A percentile compares a stretch with the other conserved stretches of the same genome.
These are phyloP conservation scores for Parsonsia alboflavescens DNA, from an alignment of 257 asterid genomes.

Conservation along the genomic window DNA sequence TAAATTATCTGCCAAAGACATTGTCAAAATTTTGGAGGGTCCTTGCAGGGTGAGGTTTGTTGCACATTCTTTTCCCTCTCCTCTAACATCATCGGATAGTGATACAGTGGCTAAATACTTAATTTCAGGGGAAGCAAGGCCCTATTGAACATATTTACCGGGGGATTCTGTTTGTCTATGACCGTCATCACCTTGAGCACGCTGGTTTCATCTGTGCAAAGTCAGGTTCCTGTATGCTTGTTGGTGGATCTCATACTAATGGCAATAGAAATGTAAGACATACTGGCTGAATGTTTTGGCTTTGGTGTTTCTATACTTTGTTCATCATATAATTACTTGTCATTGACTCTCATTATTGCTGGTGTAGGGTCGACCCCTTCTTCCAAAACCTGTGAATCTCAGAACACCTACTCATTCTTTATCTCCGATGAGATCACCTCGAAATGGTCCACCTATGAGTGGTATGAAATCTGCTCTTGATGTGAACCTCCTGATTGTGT, in stretches of 20 bases:
- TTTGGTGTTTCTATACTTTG: background rate
- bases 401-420: conserved; percentile 66
- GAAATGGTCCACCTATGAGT: conserved; percentile 63
- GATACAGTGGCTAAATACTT: conserved; percentile 13
- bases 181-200: conserved; percentile 95
- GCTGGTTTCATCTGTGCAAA: conserved; percentile 94
- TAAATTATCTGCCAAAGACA: conserved; percentile 75
- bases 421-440: conserved; percentile 81
- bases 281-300: background rate
- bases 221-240: conserved; percentile 71
- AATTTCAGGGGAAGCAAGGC: conserved; percentile 79
- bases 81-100: conserved; percentile 10
- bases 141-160: conserved; percentile 83
- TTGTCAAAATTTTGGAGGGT: conserved; percentile 84
- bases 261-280: conserved; percentile 67
- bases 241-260: conserved; percentile 89
- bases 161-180: conserved; percentile 74
- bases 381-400: conserved; percentile 53
- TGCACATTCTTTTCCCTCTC: background rate
- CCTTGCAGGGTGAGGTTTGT: conserved; percentile 65
- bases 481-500: background rate
- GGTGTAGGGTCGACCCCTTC: conserved; percentile 48
- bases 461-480: conserved; percentile 47
- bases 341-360: conserved; percentile 14
- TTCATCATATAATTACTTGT: too few species aligned